Conservation (phyloP, 495 filamentous ascomycete species). For the Aspergillus coremiiformis region DNA sequence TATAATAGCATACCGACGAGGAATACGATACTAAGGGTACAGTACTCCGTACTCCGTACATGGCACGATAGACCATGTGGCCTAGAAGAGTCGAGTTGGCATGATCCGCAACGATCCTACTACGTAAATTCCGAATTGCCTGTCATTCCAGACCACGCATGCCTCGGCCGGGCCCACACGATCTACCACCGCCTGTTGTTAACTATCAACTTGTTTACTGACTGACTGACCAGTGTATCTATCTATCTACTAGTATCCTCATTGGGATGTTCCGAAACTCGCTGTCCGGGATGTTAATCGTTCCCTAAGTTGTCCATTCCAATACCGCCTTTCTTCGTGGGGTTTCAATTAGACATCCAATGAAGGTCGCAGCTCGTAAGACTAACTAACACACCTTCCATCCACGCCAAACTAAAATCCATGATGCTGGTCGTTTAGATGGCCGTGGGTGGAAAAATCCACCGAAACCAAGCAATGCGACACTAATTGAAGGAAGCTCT, state of each 20-base stretch:
- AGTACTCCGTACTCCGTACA: not conserved
- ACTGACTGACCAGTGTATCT: too few species aligned
- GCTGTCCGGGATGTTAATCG: not conserved
- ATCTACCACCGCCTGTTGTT: not conserved
- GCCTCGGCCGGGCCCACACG: conserved; percentile 1
- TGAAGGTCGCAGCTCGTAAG: not conserved
- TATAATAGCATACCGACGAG: not conserved
- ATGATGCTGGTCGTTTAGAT: not conserved
- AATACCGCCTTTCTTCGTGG: conserved; percentile 1
- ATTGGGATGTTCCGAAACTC: not conserved
- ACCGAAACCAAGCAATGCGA: not conserved
- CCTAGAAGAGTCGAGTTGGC: not conserved
- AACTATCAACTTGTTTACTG: not conserved
- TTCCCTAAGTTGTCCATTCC: not conserved
- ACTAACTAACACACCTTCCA: not conserved
- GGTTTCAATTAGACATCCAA: conserved; percentile 3
- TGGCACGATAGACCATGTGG: not conserved
- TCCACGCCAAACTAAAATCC: not conserved
- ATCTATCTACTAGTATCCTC: not conserved
- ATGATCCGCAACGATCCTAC: conserved; percentile 2
- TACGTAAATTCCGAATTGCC: not conserved
- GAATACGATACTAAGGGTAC: not conserved
- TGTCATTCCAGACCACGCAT: conserved; percentile 3
- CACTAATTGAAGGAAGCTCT: not conserved
- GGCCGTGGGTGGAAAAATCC: not conserved